phyloP scores from a whole-genome alignment of 257 asterid species.

The Osmanthus fragrans region DNA sequence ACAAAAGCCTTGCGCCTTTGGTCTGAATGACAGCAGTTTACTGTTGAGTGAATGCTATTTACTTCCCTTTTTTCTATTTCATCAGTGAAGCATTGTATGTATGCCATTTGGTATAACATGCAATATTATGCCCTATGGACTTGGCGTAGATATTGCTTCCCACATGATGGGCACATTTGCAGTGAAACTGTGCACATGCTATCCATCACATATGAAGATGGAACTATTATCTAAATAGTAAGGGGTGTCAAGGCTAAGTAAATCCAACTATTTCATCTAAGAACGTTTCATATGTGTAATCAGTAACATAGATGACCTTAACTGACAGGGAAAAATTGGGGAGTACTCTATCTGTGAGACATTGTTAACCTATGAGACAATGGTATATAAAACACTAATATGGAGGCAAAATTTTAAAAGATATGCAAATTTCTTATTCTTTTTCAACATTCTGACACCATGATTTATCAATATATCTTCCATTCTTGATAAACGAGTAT shows the following conservation, averaged over 20 bases:
- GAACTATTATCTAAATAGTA: not conserved
- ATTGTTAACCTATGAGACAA: not conserved
- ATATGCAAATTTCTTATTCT: not conserved
- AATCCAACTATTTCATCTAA: not conserved
- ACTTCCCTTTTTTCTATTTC: not conserved
- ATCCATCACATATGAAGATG: not conserved
- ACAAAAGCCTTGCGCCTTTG: not conserved
- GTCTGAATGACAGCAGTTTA: not conserved
- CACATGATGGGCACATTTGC: not conserved
- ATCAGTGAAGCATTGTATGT: not conserved
- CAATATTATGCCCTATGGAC: not conserved
- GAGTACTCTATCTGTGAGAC: not conserved
- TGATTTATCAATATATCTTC: not conserved
- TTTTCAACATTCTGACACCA: not conserved
- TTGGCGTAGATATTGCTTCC: not conserved
- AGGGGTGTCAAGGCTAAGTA: not conserved
- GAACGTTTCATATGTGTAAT: not conserved
- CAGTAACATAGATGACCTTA: not conserved
- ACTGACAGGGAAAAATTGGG: not conserved
- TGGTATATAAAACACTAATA: not conserved
- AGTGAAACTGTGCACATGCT: not conserved
- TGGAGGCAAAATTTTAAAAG: not conserved
- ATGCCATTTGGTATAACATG: not conserved
- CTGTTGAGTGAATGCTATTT: not conserved
- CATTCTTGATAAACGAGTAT: not conserved